These are phyloP conservation scores for Plasmodium relictum DNA, from an alignment of 169 alveolate genomes.

Conservation along the genomic window DNA sequence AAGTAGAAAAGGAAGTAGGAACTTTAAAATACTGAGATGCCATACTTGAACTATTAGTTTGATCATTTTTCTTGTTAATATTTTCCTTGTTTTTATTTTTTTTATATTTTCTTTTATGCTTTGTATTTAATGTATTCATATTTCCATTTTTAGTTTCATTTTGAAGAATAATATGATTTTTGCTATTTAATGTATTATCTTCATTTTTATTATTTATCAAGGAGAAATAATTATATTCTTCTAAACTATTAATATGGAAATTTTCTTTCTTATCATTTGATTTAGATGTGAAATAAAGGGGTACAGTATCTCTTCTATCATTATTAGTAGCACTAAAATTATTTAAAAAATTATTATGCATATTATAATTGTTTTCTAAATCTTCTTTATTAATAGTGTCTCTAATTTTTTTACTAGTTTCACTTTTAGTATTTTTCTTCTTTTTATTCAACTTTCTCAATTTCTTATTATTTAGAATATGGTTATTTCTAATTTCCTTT, in stretches of 20 bases:
- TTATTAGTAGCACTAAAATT: background rate
- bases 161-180: background rate
- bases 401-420: background rate
- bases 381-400: background rate
- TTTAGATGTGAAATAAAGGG: no score
- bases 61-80: background rate
- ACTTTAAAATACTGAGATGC: background rate
- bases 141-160: background rate
- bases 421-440: background rate
- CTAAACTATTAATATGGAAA: background rate
- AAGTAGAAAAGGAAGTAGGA: background rate
- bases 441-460: slow-evolving; percentile 6
- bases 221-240: background rate
- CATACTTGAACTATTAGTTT: background rate
- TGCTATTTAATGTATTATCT: background rate
- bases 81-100: background rate
- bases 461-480: slow-evolving; percentile 13
- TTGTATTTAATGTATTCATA: background rate
- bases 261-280: background rate
- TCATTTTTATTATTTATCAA: background rate
- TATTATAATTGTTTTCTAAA: background rate
- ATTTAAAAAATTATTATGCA: background rate
- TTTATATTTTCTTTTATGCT: background rate
- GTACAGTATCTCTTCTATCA: background rate
- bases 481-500: slow-evolving; percentile 80